Percentiles rank a stretch among this genome's conserved stretches.
Evolutionary conservation across 768 basidiomycete genomes (phyloP).

Genomic region (Pisolithus tinctorius): DNA sequence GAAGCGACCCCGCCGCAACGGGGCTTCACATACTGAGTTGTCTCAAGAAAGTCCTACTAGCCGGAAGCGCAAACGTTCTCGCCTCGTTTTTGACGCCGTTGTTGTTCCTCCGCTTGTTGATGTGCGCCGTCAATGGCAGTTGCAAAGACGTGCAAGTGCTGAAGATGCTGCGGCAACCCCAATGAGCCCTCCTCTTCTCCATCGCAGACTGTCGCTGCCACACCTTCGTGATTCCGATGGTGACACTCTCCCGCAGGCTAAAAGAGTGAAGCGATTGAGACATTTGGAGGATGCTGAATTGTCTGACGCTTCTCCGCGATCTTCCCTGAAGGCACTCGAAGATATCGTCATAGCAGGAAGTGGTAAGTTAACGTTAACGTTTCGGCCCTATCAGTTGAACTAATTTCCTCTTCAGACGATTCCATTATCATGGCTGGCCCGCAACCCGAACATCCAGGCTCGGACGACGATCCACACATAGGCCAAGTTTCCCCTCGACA

Average conservation of each 20-base stretch:
- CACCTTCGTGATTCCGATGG: conserved; percentile 9
- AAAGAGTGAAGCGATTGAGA: conserved; percentile 19
- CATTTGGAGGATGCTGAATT: conserved; percentile 15
- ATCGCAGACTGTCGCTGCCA: conserved; percentile 22
- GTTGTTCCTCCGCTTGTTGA: conserved; percentile 36
- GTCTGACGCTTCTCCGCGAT: conserved; percentile 6
- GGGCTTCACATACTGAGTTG: neutral
- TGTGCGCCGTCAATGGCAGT: conserved; percentile 14
- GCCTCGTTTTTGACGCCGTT: conserved; percentile 46
- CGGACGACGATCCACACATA: conserved; percentile 58
- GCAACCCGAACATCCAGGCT: conserved; percentile 26
- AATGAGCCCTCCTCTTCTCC: conserved; percentile 12
- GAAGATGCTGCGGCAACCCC: conserved; percentile 1
- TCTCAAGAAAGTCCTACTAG: conserved; percentile 3
- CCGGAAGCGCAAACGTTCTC: conserved; percentile 39
- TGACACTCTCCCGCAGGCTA: conserved; percentile 7
- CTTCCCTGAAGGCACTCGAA: conserved; percentile 16
- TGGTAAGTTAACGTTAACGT: conserved; percentile 16
- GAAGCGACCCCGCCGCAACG: neutral
- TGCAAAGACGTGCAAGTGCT: conserved; percentile 17
- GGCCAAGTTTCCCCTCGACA: conserved; percentile 69
- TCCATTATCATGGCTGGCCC: conserved; percentile 33
- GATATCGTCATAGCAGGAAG: conserved; percentile 28
- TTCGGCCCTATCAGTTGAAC: neutral
- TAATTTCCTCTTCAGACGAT: conserved; percentile 33